Conservation (phyloP, 176 grass and related monocot species). For the Panicum miliaceum region DNA sequence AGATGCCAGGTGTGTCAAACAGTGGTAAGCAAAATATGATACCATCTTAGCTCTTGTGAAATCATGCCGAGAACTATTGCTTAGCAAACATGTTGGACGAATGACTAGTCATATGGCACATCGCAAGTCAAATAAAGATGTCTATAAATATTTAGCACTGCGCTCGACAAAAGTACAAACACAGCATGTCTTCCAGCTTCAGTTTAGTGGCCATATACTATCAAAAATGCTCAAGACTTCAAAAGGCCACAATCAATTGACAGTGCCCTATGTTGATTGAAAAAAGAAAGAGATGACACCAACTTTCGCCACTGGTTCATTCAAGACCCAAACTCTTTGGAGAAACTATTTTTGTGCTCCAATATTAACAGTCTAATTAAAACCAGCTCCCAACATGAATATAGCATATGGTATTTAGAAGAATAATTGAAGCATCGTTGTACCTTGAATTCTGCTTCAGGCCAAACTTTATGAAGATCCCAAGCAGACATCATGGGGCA, state of each 20-base stretch:
- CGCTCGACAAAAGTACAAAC: background rate
- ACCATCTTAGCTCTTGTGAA: background rate
- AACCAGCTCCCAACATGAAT: background rate
- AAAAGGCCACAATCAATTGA: background rate
- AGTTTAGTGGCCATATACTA: background rate
- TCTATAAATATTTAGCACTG: background rate
- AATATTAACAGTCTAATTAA: background rate
- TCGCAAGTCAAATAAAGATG: background rate
- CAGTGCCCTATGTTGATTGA: background rate
- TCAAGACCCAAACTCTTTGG: constrained; percentile 4
- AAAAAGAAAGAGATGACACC: background rate
- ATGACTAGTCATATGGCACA: background rate
- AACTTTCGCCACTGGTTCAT: background rate
- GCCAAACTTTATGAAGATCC: constrained; percentile 99
- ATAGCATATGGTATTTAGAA: background rate
- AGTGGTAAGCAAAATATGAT: background rate
- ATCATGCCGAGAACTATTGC: background rate
- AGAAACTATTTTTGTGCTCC: constrained; percentile 7
- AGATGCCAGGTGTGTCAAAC: background rate
- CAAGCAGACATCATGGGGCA: constrained; percentile 99
- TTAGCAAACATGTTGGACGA: background rate
- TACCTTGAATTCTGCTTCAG: constrained; percentile 92
- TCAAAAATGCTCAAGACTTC: background rate
- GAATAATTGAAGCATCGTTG: constrained; percentile 18
- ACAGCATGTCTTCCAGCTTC: background rate